Percentiles rank a stretch among this genome's conserved stretches.
Conservation (phyloP, 495 filamentous ascomycete species). For the Neurospora sublineolata region DNA sequence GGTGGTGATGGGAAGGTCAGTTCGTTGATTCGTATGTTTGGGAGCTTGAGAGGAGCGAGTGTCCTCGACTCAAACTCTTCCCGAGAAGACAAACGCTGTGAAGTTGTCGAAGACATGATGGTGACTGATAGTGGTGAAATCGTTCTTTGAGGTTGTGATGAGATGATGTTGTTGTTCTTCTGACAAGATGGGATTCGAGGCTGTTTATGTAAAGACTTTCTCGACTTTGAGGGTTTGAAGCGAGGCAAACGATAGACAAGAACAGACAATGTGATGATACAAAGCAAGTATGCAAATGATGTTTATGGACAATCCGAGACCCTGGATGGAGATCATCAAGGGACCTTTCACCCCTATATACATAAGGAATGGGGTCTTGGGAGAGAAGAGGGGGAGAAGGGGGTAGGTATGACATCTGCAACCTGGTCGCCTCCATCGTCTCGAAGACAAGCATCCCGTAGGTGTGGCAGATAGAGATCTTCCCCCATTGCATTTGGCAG, state of each 20-base stretch:
- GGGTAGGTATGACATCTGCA: not conserved
- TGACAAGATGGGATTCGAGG: not conserved
- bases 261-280: not conserved
- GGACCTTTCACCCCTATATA: not conserved
- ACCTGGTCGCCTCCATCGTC: not conserved
- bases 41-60: not conserved
- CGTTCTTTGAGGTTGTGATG: not conserved
- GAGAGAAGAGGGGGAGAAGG: not conserved
- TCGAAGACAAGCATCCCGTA: not conserved
- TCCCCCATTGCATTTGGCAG: not conserved
- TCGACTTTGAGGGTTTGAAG: not conserved
- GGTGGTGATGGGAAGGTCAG: not conserved
- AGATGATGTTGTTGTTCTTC: no score
- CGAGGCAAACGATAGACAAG: not conserved
- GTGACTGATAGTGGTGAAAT: not conserved
- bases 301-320: not conserved
- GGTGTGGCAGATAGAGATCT: not conserved
- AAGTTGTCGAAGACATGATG: not conserved
- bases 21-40: not conserved
- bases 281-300: constrained; percentile 5
- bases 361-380: not conserved
- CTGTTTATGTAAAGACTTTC: not conserved
- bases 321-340: constrained; percentile 4
- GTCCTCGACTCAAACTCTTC: not conserved
- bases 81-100: not conserved